phyloP scores from a whole-genome alignment of 768 basidiomycete genomes.

The Lactarius evosmus region DNA sequence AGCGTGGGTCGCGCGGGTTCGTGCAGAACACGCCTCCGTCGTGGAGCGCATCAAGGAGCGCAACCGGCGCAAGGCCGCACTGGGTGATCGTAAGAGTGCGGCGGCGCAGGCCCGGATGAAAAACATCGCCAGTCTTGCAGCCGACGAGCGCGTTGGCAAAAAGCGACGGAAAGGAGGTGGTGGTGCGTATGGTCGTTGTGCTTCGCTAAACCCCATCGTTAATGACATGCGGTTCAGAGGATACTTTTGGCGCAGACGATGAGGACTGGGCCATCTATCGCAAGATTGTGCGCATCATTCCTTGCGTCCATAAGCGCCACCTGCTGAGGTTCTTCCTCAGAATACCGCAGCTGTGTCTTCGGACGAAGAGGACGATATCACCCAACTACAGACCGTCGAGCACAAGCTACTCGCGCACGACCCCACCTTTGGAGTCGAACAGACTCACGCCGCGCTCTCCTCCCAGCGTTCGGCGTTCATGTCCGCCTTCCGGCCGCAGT shows the following conservation, averaged over 20 bases:
- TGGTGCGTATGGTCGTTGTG: constrained; percentile 45
- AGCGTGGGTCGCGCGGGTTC: constrained; percentile 71
- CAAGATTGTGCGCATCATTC: constrained; percentile 67
- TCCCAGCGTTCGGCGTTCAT: constrained; percentile 81
- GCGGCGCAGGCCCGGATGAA: constrained; percentile 94
- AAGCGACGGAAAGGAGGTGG: constrained; percentile 82
- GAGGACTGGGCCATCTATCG: constrained; percentile 98
- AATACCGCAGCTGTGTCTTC: constrained; percentile 70
- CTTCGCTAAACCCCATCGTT: constrained; percentile 31
- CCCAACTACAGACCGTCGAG: constrained; percentile 71
- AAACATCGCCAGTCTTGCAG: constrained; percentile 85
- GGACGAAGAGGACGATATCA: constrained; percentile 87
- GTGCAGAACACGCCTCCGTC: constrained; percentile 78
- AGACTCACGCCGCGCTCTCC: constrained; percentile 78
- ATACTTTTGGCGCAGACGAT: constrained; percentile 91
- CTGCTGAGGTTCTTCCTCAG: constrained; percentile 37
- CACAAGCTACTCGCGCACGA: constrained; percentile 78
- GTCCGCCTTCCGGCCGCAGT: constrained; percentile 78
- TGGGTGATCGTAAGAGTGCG: constrained; percentile 75
- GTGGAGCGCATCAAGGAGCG: constrained; percentile 87
- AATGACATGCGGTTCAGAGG: constrained; percentile 50
- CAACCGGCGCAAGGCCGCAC: constrained; percentile 69
- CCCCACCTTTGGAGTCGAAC: constrained; percentile 73
- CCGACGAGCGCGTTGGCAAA: constrained; percentile 76
- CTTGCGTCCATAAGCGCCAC: neutral